Evolutionary conservation across 805 yeast genomes (phyloP), one percentile per base, ranked within the genome.

Genomic region (Suhomyces prunicola): DNA sequence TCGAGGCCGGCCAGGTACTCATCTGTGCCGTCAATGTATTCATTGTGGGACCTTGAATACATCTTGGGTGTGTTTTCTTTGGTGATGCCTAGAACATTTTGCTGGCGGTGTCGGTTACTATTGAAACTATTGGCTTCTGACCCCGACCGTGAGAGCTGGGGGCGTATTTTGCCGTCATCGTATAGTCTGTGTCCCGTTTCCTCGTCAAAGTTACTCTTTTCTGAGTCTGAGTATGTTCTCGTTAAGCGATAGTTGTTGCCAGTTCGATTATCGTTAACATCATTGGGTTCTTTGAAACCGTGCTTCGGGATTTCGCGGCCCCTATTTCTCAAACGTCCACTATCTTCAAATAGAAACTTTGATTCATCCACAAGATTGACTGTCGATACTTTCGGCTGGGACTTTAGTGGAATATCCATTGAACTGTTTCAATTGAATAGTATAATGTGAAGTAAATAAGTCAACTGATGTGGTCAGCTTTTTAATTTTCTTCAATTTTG

Each of bases 161-260:
- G 81, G 44, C 85, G 68, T 53, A 81, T 79, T 45, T 70, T 71
- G 44, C 78, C 77, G 62, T 83, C 86, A 60, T 82, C 84, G 56
- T 66, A 79, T 53, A 81, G 63, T 45, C 87, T 64, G 48, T 77
- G 78, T 5, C 88, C 87, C 1, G 84, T 80, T 45, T 71, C 67
- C 31, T 69, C 71, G 59, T 83, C 82, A 65, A 84, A 86, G 54
- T 84, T 83, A 35, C 79, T 77, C 41, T 82, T 79, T 60, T 86
- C 91, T 22, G 79, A 80, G 57, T 85, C 91, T 2, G 90, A 86
- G 60, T 79, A 85, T 0, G 85, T 83, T 60, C 87, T 72, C 10
- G 80, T 74, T 41, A 82, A 60, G 33, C 50, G 45, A 24, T 46
- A 50, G 31, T 46, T 48, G 8, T 24, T 48, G 29, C 27, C 19